A percentile compares a stretch with the other conserved stretches of the same genome.
Conservation (phyloP, 345 rosid species). For the Euphorbia tirucalli region DNA sequence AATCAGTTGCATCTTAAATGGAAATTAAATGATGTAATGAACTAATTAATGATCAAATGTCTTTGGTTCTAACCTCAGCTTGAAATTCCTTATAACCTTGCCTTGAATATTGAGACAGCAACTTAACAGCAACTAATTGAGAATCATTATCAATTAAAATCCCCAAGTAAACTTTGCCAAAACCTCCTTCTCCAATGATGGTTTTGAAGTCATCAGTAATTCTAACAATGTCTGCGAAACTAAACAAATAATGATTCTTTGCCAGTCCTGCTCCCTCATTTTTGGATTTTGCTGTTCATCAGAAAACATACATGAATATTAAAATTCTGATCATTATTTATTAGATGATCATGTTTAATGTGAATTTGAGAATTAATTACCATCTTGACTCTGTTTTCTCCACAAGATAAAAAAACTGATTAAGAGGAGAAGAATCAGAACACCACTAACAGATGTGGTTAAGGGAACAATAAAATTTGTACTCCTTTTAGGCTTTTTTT, state of each 20-base stretch:
- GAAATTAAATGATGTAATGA: not conserved
- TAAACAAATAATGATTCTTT: conserved; percentile 31
- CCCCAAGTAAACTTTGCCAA: conserved; percentile 52
- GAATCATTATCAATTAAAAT: conserved; percentile 38
- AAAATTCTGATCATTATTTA: no score
- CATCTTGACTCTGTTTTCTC: not conserved
- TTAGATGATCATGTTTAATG: no score
- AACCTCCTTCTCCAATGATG: conserved; percentile 52
- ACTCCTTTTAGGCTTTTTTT: not conserved
- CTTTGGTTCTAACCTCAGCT: conserved; percentile 10
- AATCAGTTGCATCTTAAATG: not conserved
- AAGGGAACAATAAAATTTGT: not conserved
- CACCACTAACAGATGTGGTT: not conserved
- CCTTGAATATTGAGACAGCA: conserved; percentile 6
- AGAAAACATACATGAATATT: not conserved
- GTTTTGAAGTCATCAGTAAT: conserved; percentile 42
- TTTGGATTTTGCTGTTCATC: not conserved
- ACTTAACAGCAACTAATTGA: conserved; percentile 52
- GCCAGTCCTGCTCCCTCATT: conserved; percentile 14
- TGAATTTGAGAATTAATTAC: no score
- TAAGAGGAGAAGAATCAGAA: not conserved
- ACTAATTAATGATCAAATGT: not conserved
- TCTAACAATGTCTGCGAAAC: conserved; percentile 32
- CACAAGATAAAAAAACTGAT: not conserved
- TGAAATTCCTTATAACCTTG: not conserved